phyloP scores from a whole-genome alignment of 2,329 filamentous ascomycete species.

The Trichoderma pleuroti region DNA sequence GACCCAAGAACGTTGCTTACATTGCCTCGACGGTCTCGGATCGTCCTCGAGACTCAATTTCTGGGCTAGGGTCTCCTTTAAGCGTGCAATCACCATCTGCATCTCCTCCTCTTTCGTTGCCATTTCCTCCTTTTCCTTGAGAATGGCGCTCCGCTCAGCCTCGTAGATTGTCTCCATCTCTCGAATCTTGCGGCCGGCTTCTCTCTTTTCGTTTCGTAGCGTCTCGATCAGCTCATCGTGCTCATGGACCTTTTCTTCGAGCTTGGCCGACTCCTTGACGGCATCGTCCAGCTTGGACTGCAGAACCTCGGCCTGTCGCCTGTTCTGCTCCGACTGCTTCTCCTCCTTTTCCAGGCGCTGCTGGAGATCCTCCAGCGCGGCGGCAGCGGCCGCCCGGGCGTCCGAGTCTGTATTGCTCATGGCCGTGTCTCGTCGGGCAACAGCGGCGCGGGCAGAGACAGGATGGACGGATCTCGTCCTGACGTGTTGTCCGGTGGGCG shows the following conservation, averaged over 20 bases:
- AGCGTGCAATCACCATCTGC: constrained; percentile 80
- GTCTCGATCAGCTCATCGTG: constrained; percentile 78
- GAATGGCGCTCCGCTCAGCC: constrained; percentile 78
- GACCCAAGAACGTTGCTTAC: constrained; percentile 37
- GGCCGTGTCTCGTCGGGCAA: constrained; percentile 53
- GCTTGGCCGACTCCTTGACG: constrained; percentile 72
- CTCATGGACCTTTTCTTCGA: constrained; percentile 87
- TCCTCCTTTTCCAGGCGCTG: constrained; percentile 80
- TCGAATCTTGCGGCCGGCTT: constrained; percentile 75
- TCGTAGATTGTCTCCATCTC: constrained; percentile 94
- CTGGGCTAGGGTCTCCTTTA: constrained; percentile 85
- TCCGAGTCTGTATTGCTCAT: constrained; percentile 61
- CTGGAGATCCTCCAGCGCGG: constrained; percentile 78
- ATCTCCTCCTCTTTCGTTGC: constrained; percentile 82
- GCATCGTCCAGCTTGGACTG: constrained; percentile 85
- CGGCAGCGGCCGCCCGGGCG: constrained; percentile 72
- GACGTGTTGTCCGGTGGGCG: constrained; percentile 37
- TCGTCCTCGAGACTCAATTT: constrained; percentile 59
- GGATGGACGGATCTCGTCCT: constrained; percentile 67
- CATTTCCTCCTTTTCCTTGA: constrained; percentile 90
- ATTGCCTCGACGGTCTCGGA: constrained; percentile 54
- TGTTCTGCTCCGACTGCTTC: constrained; percentile 69
- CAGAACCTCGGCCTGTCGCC: constrained; percentile 80
- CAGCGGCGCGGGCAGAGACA: constrained; percentile 70
- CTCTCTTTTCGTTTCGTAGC: constrained; percentile 79